Evolutionary conservation across 495 filamentous ascomycete genomes (phyloP), one percentile per base, ranked within the genome.

Genomic region (Astrocystis sublimbata): DNA sequence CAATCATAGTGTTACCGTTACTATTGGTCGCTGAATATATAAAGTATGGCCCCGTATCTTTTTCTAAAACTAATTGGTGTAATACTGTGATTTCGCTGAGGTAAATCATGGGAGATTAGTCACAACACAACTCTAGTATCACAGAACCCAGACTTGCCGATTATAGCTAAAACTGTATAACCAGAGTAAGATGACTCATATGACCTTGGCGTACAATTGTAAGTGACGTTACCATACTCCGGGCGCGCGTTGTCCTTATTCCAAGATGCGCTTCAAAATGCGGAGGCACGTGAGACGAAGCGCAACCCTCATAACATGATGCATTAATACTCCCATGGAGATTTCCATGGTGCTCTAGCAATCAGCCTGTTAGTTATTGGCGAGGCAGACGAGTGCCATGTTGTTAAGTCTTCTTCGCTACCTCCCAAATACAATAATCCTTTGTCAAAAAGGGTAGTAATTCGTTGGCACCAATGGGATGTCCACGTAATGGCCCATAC

Each of bases 241-340:
- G 45, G 21, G n/a, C 36, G n/a, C 36, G 36, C 36, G 53, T 56
- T 23, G 3, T 42, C 35, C 10, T n/a, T 21, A 17, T 13, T 36
- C 10, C 35, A 42, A 56, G 42, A 45, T 40, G 40, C 24, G 38
- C 26, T 57, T 45, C 19, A 15, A 57, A 6, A 23, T 57, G 15
- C 54, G 54, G 54, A 57, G 54, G 45, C 40, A 33, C 54, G 54
- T 21, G 40, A 40, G 40, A 38, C 40, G 54, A 57, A 33, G 24
- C 4, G 38, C 5, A 17, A 38, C 40, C 40, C 26, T 33, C 38
- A 28, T 31, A 13, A 23, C 26, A 17, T 33, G 9, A 28, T 33
- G 28, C 10, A n/a, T n/a, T n/a, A n/a, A n/a, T n/a, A n/a, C 28
- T 28, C 21, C 33, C 28, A 57, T 57, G 19, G 43, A 45, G 54